Evolutionary conservation across 176 grass and related monocot genomes (phyloP).

Genomic region (Poa pratensis): DNA sequence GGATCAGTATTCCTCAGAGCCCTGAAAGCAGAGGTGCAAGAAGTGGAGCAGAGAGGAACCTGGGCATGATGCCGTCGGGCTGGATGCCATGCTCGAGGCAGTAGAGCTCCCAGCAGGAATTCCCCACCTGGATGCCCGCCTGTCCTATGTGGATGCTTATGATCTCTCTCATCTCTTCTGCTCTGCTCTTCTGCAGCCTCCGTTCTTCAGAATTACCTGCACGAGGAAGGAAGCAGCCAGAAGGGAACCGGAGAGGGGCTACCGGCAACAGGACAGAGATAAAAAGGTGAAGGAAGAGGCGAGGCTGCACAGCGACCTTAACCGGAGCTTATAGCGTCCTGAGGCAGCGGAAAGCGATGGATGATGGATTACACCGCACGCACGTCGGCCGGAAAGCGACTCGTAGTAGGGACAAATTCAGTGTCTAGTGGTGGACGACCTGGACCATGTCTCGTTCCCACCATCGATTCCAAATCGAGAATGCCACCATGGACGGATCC

Average conservation of each 20-base stretch:
- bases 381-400: constrained; percentile 46
- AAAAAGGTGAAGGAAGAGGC: background rate
- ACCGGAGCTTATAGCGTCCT: constrained; percentile 11
- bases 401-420: background rate
- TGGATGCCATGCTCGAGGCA: constrained; percentile 89
- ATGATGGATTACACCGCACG: constrained; percentile 32
- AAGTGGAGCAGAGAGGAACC: constrained; percentile 36
- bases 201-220: constrained; percentile 11
- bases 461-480: constrained; percentile 12
- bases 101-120: constrained; percentile 91
- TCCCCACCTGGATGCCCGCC: constrained; percentile 90
- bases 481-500: background rate
- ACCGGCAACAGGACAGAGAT: background rate
- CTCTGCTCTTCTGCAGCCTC: background rate
- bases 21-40: background rate
- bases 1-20: background rate
- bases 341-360: constrained; percentile 24
- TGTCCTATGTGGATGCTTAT: constrained; percentile 90
- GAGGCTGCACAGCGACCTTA: constrained; percentile 33
- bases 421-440: constrained; percentile 38
- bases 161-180: constrained; percentile 66
- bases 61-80: constrained; percentile 78
- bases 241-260: constrained; percentile 3
- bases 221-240: constrained; percentile 32
- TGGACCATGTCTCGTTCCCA: constrained; percentile 5